phyloP scores from a whole-genome alignment of 371 early-diverging fungal genomes.

The Mortierella sp. region DNA sequence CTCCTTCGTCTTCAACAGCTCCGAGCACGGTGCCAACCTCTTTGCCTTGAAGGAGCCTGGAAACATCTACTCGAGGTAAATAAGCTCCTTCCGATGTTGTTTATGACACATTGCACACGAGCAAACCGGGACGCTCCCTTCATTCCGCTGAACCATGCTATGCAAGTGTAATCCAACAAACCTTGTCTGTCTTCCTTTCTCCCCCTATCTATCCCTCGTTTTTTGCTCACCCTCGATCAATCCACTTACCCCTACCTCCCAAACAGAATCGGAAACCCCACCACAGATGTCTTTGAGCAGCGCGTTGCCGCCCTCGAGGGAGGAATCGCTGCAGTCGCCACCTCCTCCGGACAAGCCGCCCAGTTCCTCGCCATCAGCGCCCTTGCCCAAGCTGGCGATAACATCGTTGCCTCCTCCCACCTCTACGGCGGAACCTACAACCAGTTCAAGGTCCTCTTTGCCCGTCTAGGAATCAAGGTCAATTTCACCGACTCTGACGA shows the following conservation, averaged over 20 bases:
- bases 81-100: not conserved
- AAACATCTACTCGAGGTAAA: slow-evolving; percentile 83
- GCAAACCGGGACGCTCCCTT: not conserved
- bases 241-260: not conserved
- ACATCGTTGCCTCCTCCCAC: slow-evolving; percentile 83
- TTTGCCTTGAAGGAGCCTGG: slow-evolving; percentile 78
- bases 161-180: not conserved
- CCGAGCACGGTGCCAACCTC: slow-evolving; percentile 84
- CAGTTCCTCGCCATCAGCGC: slow-evolving; percentile 85
- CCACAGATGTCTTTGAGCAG: slow-evolving; percentile 89
- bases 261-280: slow-evolving; percentile 84
- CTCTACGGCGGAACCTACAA: slow-evolving; percentile 93
- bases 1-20: slow-evolving; percentile 81
- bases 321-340: slow-evolving; percentile 73
- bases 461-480: slow-evolving; percentile 85
- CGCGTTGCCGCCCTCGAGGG: slow-evolving; percentile 91
- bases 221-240: too few species aligned
- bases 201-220: too few species aligned
- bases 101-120: not conserved
- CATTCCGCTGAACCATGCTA: not conserved
- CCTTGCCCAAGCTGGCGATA: slow-evolving; percentile 83
- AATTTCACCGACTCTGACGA: slow-evolving; percentile 81
- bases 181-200: not conserved
- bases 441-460: slow-evolving; percentile 86
- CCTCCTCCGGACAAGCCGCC: slow-evolving; percentile 85